phyloP scores from a whole-genome alignment of 352 stramenopile genomes.

The Pythium rhizo-oryzae region DNA sequence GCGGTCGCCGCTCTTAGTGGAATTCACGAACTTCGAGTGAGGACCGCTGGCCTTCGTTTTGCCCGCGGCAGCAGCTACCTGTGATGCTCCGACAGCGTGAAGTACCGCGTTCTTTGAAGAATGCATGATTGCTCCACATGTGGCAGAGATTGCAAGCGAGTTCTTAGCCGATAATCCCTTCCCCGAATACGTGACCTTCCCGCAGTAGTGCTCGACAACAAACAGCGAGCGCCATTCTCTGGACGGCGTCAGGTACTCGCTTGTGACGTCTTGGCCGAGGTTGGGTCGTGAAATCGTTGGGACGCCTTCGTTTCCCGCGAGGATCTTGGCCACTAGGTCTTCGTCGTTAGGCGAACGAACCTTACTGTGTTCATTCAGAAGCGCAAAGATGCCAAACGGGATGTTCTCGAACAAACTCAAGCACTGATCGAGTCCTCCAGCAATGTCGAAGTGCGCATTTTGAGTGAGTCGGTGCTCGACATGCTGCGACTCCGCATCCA shows the following conservation, averaged over 20 bases:
- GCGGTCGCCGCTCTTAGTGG: constrained; percentile 31
- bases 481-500: constrained; percentile 67
- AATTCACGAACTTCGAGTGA: constrained; percentile 30
- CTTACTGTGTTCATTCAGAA: constrained; percentile 73
- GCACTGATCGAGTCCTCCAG: constrained; percentile 65
- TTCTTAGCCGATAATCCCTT: constrained; percentile 74
- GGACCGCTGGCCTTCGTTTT: constrained; percentile 37
- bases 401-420: constrained; percentile 73
- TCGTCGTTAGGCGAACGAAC: constrained; percentile 69
- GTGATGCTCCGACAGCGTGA: constrained; percentile 64
- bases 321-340: constrained; percentile 79
- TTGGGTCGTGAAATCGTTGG: constrained; percentile 56
- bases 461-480: constrained; percentile 62
- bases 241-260: constrained; percentile 66
- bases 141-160: constrained; percentile 73
- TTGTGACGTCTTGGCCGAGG: constrained; percentile 53
- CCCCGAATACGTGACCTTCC: constrained; percentile 77
- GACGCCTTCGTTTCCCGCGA: constrained; percentile 68
- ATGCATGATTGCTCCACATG: constrained; percentile 83
- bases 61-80: constrained; percentile 57
- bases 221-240: constrained; percentile 83
- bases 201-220: constrained; percentile 69
- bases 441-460: constrained; percentile 55
- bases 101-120: constrained; percentile 82
- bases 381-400: constrained; percentile 72